Conservation (phyloP, 441 rosid species). For the Erodium moschatum region DNA sequence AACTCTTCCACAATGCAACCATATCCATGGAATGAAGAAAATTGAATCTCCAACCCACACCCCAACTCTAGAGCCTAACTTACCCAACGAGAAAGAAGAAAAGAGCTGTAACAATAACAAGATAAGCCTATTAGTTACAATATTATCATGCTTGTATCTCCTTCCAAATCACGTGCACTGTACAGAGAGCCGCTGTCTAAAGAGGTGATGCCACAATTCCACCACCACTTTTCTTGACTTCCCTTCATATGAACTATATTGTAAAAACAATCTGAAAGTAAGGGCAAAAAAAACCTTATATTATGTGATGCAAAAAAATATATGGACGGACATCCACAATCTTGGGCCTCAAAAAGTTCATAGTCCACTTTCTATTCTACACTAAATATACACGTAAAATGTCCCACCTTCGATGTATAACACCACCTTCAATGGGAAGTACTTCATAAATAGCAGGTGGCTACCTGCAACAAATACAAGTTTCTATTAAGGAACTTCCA, state of each 20-base stretch:
- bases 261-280: neutral
- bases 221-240: constrained; percentile 2
- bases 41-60: neutral
- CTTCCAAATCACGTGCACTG: neutral
- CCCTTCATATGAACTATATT: neutral
- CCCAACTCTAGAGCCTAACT: neutral
- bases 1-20: no score
- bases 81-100: neutral
- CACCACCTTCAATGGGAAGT: neutral
- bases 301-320: constrained; percentile 8
- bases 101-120: neutral
- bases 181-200: neutral
- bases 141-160: neutral
- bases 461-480: constrained; percentile 8
- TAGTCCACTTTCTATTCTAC: no score
- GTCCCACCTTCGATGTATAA: constrained; percentile 2
- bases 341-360: constrained; percentile 1
- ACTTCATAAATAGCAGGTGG: neutral
- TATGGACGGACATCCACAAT: constrained; percentile 5
- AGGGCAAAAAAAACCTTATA: neutral
- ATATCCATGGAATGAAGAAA: neutral
- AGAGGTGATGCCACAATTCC: neutral
- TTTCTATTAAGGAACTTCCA: neutral
- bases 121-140: neutral
- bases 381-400: constrained; percentile 10